Conservation (phyloP, 148 eudicot genomes). For the Chenopodium quinoa region DNA sequence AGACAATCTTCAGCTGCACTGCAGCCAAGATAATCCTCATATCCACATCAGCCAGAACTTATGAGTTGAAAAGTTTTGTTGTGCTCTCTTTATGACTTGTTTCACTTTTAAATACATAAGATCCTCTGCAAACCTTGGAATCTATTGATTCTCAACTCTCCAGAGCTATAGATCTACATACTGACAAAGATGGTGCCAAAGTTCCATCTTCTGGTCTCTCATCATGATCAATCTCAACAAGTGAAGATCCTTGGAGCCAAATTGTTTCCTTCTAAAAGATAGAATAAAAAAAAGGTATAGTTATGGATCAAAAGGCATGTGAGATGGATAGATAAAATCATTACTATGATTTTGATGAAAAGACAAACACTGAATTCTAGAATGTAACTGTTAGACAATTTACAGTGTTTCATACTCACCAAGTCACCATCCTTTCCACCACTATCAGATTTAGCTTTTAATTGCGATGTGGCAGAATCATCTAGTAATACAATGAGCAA, state of each 20-base stretch:
- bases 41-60: conserved; percentile 72
- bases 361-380: neutral
- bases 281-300: conserved; percentile 61
- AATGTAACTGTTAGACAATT: neutral
- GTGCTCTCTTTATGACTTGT: conserved; percentile 86
- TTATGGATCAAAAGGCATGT: conserved; percentile 30
- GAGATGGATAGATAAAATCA: neutral
- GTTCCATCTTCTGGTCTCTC: conserved; percentile 91
- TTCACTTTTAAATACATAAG: conserved; percentile 15
- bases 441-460: conserved; percentile 82
- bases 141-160: neutral
- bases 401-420: conserved; percentile 16
- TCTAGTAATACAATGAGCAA: conserved; percentile 53
- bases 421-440: conserved; percentile 70
- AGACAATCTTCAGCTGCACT: conserved; percentile 72
- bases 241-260: conserved; percentile 89
- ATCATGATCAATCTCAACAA: conserved; percentile 92
- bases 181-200: conserved; percentile 76
- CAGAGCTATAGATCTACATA: conserved; percentile 31
- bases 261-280: conserved; percentile 84
- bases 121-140: neutral
- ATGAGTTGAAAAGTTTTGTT: conserved; percentile 61
- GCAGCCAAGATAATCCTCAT: conserved; percentile 84
- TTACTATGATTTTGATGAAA: neutral
- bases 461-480: conserved; percentile 93